phyloP scores from a whole-genome alignment of 208 protist species.

The Vickermania spadyakhi region DNA sequence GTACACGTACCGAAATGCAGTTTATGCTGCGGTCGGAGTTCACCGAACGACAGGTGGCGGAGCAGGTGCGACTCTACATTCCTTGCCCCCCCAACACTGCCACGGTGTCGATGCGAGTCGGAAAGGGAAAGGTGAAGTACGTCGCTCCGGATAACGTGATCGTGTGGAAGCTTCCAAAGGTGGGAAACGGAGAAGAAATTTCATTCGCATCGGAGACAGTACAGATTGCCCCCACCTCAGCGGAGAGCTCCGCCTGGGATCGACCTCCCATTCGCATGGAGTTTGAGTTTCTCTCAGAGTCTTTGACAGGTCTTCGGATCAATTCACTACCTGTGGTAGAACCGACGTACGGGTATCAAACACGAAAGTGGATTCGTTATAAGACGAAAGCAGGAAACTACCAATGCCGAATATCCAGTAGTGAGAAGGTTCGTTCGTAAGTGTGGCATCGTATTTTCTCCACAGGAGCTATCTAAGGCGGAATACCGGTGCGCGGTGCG shows the following conservation, averaged over 20 bases:
- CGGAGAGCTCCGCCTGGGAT: constrained; percentile 77
- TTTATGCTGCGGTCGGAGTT: constrained; percentile 70
- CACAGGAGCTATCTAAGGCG: neutral
- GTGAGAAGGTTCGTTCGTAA: neutral
- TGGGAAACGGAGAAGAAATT: constrained; percentile 77
- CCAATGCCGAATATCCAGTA: constrained; percentile 87
- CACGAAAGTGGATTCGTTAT: constrained; percentile 98
- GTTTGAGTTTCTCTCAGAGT: constrained; percentile 94
- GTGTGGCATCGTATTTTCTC: too few species aligned
- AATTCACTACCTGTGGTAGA: constrained; percentile 90
- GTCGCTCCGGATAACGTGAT: constrained; percentile 82
- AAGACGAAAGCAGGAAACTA: constrained; percentile 96
- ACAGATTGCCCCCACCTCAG: constrained; percentile 69
- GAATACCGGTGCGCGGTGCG: too few species aligned
- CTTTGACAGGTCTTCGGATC: constrained; percentile 94
- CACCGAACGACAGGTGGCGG: constrained; percentile 13
- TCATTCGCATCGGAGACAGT: constrained; percentile 87
- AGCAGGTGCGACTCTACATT: constrained; percentile 70
- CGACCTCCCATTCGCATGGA: constrained; percentile 93
- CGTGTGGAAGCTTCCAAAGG: constrained; percentile 83
- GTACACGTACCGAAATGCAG: constrained; percentile 84
- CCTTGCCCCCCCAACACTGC: constrained; percentile 93
- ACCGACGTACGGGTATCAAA: constrained; percentile 65
- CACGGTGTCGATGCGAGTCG: constrained; percentile 60
- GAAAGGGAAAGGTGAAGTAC: constrained; percentile 88